Percentiles rank a stretch among this genome's conserved stretches.
phyloP scores from a whole-genome alignment of 164 flowering plant species.

The Aristolochia fimbriata region DNA sequence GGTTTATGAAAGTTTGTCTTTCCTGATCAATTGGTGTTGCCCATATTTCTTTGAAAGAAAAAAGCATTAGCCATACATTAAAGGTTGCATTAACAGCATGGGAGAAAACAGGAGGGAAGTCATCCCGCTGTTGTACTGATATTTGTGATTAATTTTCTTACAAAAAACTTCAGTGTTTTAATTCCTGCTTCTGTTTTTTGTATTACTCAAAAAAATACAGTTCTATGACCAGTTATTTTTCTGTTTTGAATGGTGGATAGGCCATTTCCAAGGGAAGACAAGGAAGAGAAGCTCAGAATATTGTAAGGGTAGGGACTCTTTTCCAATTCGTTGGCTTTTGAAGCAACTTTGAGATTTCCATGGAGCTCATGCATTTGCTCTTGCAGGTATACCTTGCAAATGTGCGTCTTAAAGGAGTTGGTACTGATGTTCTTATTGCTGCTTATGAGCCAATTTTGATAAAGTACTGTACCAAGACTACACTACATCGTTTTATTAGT shows the following conservation, averaged over 20 bases:
- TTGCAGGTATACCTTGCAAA: conserved; percentile 88
- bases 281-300: conserved; percentile 64
- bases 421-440: conserved; percentile 76
- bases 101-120: too few relatives aligned
- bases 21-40: too few relatives aligned
- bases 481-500: too few relatives aligned
- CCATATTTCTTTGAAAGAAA: too few relatives aligned
- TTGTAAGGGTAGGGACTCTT: conserved; percentile 43
- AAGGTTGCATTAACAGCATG: too few relatives aligned
- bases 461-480: conserved; percentile 28
- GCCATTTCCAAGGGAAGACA: conserved; percentile 85
- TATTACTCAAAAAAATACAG: background rate
- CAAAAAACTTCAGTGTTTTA: too few relatives aligned
- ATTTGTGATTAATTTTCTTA: too few relatives aligned
- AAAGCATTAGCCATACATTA: too few relatives aligned
- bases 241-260: conserved; percentile 18
- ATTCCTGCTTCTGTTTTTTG: background rate
- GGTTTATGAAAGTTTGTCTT: too few relatives aligned
- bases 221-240: background rate
- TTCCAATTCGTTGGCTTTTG: background rate
- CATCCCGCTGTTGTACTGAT: too few relatives aligned
- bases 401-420: conserved; percentile 72
- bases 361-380: background rate
- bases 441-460: conserved; percentile 81
- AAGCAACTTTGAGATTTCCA: background rate